Conservation (phyloP, 2,329 filamentous ascomycete species). For the Botrytis hyacinthi region DNA sequence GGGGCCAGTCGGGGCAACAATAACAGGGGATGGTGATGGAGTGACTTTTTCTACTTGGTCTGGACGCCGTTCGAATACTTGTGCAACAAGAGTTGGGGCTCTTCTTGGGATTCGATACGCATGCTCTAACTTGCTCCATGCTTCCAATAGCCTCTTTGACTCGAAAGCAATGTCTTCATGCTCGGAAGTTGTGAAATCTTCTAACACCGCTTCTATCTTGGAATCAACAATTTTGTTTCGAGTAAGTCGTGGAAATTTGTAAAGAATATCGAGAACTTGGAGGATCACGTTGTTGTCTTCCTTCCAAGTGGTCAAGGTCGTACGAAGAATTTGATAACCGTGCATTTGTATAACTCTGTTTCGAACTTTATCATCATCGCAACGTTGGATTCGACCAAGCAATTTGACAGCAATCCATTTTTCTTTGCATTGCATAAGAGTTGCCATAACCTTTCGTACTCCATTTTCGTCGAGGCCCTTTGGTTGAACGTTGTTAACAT, state of each 20-base stretch:
- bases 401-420: slow-evolving; percentile 99
- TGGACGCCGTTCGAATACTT: slow-evolving; percentile 60
- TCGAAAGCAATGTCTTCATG: slow-evolving; percentile 74
- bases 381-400: slow-evolving; percentile 81
- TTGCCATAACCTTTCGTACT: slow-evolving; percentile 92
- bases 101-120: slow-evolving; percentile 91
- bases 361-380: slow-evolving; percentile 81
- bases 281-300: slow-evolving; percentile 88
- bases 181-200: slow-evolving; percentile 63
- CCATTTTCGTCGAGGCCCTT: slow-evolving; percentile 77
- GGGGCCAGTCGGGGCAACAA: slow-evolving; percentile 50
- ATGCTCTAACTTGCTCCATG: slow-evolving; percentile 86
- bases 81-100: slow-evolving; percentile 41
- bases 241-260: slow-evolving; percentile 84
- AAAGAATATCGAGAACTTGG: slow-evolving; percentile 85
- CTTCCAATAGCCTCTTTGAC: slow-evolving; percentile 69
- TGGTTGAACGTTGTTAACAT: slow-evolving; percentile 83
- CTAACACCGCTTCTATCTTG: slow-evolving; percentile 82
- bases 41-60: slow-evolving; percentile 53
- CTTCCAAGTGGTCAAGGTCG: slow-evolving; percentile 77
- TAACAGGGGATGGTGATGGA: slow-evolving; percentile 29
- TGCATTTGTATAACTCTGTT: slow-evolving; percentile 94
- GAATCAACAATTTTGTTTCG: slow-evolving; percentile 97
- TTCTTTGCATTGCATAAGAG: slow-evolving; percentile 96
- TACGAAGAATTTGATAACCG: slow-evolving; percentile 92